Conservation (phyloP, 1,284 basidiomycete genomes). For the Cutaneotrichosporon mucoides region DNA sequence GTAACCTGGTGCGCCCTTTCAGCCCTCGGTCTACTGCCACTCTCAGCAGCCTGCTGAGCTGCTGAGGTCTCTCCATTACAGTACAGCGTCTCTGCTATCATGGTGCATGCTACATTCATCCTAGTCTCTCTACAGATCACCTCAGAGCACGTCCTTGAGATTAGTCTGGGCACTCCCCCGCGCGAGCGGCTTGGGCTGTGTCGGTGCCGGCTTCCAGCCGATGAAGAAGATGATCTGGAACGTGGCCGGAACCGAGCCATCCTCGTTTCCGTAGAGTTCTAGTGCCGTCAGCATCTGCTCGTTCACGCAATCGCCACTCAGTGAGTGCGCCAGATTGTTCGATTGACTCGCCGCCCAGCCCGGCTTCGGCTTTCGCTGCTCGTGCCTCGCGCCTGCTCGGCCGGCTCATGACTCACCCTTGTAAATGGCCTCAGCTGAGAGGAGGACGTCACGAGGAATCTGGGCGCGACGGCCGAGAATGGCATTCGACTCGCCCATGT, state of each 20-base stretch:
- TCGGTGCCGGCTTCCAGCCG: slow-evolving; percentile 92
- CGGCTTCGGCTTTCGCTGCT: neutral
- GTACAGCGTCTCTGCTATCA: too few species aligned
- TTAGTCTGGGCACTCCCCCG: slow-evolving; percentile 77
- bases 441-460: slow-evolving; percentile 79
- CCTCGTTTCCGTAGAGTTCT: slow-evolving; percentile 81
- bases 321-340: too few species aligned
- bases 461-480: slow-evolving; percentile 66
- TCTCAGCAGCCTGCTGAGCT: too few species aligned
- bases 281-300: slow-evolving; percentile 3
- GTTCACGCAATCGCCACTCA: neutral
- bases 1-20: too few species aligned
- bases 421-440: slow-evolving; percentile 90
- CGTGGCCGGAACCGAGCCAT: slow-evolving; percentile 85
- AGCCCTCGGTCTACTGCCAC: too few species aligned
- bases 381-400: neutral
- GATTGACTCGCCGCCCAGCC: too few species aligned
- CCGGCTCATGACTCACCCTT: slow-evolving; percentile 56
- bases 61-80: too few species aligned
- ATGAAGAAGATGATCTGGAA: slow-evolving; percentile 98
- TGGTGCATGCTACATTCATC: too few species aligned
- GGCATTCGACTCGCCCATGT: slow-evolving; percentile 97
- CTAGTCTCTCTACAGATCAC: too few species aligned
- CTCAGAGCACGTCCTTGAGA: slow-evolving; percentile 70
- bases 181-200: slow-evolving; percentile 76